Evolutionary conservation across 805 yeast species (phyloP).

Genomic region (Yamadazyma olivae): DNA sequence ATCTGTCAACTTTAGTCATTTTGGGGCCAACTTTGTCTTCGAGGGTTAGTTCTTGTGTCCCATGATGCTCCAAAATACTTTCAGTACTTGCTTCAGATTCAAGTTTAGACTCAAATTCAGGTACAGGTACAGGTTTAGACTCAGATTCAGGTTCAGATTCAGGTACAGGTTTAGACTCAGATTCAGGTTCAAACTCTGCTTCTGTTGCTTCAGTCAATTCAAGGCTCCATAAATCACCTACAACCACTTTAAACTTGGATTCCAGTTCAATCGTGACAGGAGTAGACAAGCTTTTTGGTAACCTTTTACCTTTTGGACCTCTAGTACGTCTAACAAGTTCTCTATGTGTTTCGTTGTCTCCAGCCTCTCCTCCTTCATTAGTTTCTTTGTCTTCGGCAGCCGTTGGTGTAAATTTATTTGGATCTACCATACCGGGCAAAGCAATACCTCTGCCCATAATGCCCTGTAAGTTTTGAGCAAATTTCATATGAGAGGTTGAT

Average conservation of each 20-base stretch:
- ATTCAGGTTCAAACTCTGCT: no score
- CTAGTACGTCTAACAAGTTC: slow-evolving; percentile 47
- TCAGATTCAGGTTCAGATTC: no score
- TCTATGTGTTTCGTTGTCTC: slow-evolving; percentile 17
- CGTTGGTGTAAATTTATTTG: slow-evolving; percentile 22
- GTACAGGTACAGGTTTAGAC: no score
- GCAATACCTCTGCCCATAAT: slow-evolving; percentile 51
- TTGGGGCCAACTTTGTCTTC: background rate
- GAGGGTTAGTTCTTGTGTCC: background rate
- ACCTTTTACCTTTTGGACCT: slow-evolving; percentile 72
- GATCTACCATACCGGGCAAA: slow-evolving; percentile 51
- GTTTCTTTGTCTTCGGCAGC: slow-evolving; percentile 12
- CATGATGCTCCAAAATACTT: background rate
- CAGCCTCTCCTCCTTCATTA: slow-evolving; percentile 4
- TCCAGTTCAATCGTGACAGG: slow-evolving; percentile 34
- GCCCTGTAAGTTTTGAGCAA: slow-evolving; percentile 60
- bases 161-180: no score
- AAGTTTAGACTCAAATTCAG: background rate
- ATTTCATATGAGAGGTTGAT: slow-evolving; percentile 39
- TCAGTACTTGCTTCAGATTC: background rate
- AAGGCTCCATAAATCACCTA: slow-evolving; percentile 35
- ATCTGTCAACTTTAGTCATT: no score
- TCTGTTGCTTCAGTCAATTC: background rate
- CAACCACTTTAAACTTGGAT: slow-evolving; percentile 28
- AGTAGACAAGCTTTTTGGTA: slow-evolving; percentile 56